phyloP scores from a whole-genome alignment of 163 green algal genomes.

The Scenedesmus sp. region DNA sequence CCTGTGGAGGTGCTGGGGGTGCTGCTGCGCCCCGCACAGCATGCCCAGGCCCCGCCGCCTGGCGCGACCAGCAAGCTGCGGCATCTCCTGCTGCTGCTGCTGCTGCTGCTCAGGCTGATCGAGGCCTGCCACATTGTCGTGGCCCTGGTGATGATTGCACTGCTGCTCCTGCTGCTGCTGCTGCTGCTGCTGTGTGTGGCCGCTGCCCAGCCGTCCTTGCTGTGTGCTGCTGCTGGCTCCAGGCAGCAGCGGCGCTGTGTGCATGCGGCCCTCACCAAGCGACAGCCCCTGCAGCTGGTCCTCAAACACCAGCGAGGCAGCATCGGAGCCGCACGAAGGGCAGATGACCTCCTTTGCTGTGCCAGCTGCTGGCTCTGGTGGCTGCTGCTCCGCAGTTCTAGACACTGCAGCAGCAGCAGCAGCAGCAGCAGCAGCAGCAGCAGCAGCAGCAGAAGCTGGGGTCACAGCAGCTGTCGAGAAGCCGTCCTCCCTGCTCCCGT shows the following conservation, averaged over 20 bases:
- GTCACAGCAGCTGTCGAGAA: neutral
- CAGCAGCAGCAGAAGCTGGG: too few relatives aligned
- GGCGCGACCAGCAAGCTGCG: neutral
- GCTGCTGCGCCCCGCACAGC: neutral
- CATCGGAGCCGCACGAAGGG: neutral
- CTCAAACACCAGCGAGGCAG: neutral
- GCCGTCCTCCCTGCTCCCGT: neutral
- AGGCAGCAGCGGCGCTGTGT: neutral
- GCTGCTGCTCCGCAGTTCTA: neutral
- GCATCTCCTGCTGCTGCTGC: neutral
- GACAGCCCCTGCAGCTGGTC: slow-evolving; percentile 14
- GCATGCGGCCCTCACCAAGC: neutral
- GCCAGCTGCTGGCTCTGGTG: neutral
- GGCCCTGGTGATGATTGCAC: neutral
- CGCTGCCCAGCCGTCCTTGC: neutral
- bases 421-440: too few relatives aligned
- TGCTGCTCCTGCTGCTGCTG: slow-evolving; percentile 1
- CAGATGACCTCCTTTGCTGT: neutral
- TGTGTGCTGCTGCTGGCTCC: slow-evolving; percentile 2
- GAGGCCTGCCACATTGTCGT: neutral
- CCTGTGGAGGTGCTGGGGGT: neutral
- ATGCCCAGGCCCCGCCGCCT: neutral
- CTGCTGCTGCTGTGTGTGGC: neutral
- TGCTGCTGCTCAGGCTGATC: neutral
- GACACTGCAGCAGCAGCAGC: too few relatives aligned